Evolutionary conservation across 139 green algal genomes (phyloP), one percentile per base, ranked within the genome.

Genomic region (Chlorella sp.): DNA sequence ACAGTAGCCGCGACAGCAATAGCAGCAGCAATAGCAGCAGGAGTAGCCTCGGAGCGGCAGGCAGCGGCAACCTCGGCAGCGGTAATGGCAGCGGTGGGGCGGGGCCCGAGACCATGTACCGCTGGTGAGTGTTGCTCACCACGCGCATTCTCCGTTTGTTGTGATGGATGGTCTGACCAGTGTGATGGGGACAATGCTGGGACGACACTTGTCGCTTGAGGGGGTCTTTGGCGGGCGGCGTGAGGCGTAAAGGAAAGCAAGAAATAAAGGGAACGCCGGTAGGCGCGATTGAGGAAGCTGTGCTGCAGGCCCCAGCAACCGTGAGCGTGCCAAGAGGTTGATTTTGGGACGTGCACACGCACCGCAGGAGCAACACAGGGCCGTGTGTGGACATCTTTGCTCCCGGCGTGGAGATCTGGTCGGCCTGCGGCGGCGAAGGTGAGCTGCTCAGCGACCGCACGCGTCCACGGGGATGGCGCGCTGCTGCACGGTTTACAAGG

Each of bases 321-420:
- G 42, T 17, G 10, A 26, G 42, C 42, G 17, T 55, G 42, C 17
- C 10, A 17, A 26, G 42, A 10, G 10, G 42, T 55, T 10, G 42
- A 10, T 55, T 26, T 10, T 10, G 42, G 42, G 17, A 26, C 42
- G 10, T 55, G 42, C 10, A 55, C 42, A 26, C 42, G 10, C 17
- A 17, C 42, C 42, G 42, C 55, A 64, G 55, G 77, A 77, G 68
- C 50, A 88, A 90, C 77, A 87, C 81, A n/a, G 83, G 83, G 2
- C 10, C 62, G 22, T 89, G 87, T 68, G 78, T 92, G 0, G 82
- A 91, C 64, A 34, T 92, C 2, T 90, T 88, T 55, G 86, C 86
- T 2, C 87, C 87, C 2, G 83, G 85, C 0, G 87, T 92, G 2
- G 86, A 92, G 63, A 88, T 92, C n/a, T 88, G 77, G 5, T 83